phyloP scores from a whole-genome alignment of 805 yeast species.

The Nakazawaea ishiwadae region DNA sequence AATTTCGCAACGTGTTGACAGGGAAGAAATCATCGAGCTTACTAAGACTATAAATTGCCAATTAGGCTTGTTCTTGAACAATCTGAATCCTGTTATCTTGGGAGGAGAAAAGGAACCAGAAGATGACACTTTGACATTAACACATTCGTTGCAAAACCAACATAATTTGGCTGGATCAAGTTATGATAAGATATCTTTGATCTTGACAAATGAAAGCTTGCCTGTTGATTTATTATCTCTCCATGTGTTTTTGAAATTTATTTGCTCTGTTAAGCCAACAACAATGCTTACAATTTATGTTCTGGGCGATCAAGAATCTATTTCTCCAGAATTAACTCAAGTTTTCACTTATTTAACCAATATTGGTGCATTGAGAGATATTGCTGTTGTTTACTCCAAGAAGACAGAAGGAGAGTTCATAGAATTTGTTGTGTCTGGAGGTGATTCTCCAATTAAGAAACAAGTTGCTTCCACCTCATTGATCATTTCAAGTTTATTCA shows the following conservation, averaged over 20 bases:
- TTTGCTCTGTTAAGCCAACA: neutral
- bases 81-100: neutral
- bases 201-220: neutral
- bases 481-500: neutral
- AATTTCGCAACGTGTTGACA: conserved; percentile 4
- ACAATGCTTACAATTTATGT: neutral
- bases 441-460: neutral
- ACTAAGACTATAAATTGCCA: neutral
- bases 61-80: conserved; percentile 4
- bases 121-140: conserved; percentile 4
- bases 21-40: neutral
- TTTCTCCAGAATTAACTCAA: neutral
- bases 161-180: neutral
- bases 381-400: neutral
- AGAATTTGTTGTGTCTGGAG: conserved; percentile 1
- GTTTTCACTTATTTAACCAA: neutral
- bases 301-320: neutral
- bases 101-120: neutral
- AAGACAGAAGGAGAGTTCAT: conserved; percentile 1
- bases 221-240: conserved; percentile 2
- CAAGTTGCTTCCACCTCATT: neutral
- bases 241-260: conserved; percentile 2
- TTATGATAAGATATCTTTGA: neutral
- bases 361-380: neutral
- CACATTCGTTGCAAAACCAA: neutral